Evolutionary conservation across 768 basidiomycete species (phyloP).

Genomic region (Galerina marginata): DNA sequence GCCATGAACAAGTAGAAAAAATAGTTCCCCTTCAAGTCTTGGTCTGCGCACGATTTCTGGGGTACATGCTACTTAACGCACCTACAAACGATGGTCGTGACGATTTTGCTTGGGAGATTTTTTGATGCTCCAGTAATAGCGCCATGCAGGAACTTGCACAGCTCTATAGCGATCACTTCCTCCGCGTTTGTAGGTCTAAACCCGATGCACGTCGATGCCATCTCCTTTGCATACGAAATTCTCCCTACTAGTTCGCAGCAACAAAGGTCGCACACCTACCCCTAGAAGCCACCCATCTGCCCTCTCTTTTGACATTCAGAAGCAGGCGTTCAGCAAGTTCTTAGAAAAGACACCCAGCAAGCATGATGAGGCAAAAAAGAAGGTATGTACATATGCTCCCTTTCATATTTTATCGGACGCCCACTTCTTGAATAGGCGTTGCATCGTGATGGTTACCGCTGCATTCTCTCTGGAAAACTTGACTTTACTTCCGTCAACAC

Average conservation of each 20-base stretch:
- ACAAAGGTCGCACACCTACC: not conserved
- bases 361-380: not conserved
- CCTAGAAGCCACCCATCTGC: conserved; percentile 2
- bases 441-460: not conserved
- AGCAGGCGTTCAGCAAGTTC: too few relatives aligned
- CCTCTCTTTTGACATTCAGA: not conserved
- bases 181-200: conserved; percentile 2
- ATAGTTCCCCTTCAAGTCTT: not conserved
- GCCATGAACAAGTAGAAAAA: not conserved
- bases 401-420: not conserved
- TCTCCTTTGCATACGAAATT: not conserved
- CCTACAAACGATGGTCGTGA: not conserved
- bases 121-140: not conserved
- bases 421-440: not conserved
- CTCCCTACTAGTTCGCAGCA: not conserved
- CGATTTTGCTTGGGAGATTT: conserved; percentile 1
- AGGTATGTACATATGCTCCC: not conserved
- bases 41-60: conserved; percentile 6
- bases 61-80: conserved; percentile 1
- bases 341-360: not conserved
- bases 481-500: not conserved
- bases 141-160: not conserved
- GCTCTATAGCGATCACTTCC: not conserved
- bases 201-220: not conserved
- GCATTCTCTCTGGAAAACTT: not conserved